Base-by-base conservation (phyloP, 163 green algal species). In the Chlorella variabilis region DNA sequence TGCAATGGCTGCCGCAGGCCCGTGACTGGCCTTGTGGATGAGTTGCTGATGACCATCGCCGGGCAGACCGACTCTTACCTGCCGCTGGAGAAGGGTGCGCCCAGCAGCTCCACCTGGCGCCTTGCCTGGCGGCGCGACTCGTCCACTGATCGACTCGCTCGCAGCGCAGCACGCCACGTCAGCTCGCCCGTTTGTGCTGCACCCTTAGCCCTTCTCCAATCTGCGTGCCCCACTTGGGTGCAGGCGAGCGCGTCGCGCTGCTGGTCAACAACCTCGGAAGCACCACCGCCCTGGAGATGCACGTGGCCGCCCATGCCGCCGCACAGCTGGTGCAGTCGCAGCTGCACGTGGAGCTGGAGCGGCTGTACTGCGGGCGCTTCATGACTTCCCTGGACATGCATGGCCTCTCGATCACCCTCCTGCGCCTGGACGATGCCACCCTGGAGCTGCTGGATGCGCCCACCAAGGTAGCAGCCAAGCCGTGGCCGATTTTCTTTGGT, bases 301-400 rank as follows among this genome's bases (percentile, higher is more conserved):
- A 56, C 18, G 49, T 91, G 1, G 85, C 90, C 25, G 66, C 87
- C 2, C 27, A 27, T 1, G 83, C 86, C 4, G 89, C 89, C 1
- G 71, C 92, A 20, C 59, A 54, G 6, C 54, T 73, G 4, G 78
- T 88, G 39, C n/a, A 66, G 4, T 29, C 71, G 11, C 56, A 56
- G 13, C 34, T 84, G 33, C 77, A 82, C 41, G 84, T 71, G 38
- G 51, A 77, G 2, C 85, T 95, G 29, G 89, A 85, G 71, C 82
- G 91, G 5, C 63, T 94, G 31, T 91, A 86, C 41, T 80, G 87
- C 13, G 94, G 95, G 13, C 75, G 84, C 27, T 95, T 93, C 85
- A 91, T 97, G 85, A 97, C 92, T 13, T 91, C 87, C 45, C 88
- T 97, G 20, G 92, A 97, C 88, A 98, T 98, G 93, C 88, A 89